Conservation (phyloP, 257 asterid species). For the Solanum dulcamara region DNA sequence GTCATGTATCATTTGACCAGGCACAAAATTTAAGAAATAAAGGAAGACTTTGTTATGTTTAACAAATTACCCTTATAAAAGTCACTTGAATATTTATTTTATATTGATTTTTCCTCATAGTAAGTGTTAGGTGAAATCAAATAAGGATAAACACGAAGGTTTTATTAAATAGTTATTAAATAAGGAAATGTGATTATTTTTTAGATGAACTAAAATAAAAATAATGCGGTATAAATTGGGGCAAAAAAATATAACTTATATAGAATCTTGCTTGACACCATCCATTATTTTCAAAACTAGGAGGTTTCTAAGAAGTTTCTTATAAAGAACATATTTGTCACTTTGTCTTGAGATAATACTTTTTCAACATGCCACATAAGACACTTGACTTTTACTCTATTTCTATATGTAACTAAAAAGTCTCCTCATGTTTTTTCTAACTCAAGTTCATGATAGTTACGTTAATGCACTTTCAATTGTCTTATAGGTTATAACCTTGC, state of each 20-base stretch:
- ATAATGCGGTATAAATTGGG: too few relatives aligned
- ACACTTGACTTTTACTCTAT: not conserved
- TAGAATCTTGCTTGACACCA: not conserved
- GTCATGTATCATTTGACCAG: not conserved
- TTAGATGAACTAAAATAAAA: too few relatives aligned
- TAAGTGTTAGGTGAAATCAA: not conserved
- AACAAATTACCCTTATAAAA: not conserved
- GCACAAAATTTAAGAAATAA: not conserved
- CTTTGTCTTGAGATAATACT: not conserved
- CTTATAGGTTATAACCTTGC: too few relatives aligned
- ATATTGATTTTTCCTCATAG: not conserved
- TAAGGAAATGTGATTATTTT: too few relatives aligned
- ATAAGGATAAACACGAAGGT: not conserved
- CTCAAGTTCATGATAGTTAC: too few relatives aligned
- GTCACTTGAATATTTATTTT: not conserved
- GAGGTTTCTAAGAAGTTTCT: constrained; percentile 18
- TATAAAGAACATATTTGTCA: constrained; percentile 12
- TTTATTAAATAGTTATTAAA: not conserved
- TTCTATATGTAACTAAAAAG: not conserved
- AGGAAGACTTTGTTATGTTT: not conserved
- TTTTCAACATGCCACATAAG: not conserved
- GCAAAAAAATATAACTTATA: too few relatives aligned
- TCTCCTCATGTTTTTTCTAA: not conserved
- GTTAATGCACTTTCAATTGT: too few relatives aligned
- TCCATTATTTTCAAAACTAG: not conserved